A percentile compares a stretch with the other conserved stretches of the same genome.
Evolutionary conservation across 2,329 filamentous ascomycete genomes (phyloP).

Genomic region (Cladosporium sp.): DNA sequence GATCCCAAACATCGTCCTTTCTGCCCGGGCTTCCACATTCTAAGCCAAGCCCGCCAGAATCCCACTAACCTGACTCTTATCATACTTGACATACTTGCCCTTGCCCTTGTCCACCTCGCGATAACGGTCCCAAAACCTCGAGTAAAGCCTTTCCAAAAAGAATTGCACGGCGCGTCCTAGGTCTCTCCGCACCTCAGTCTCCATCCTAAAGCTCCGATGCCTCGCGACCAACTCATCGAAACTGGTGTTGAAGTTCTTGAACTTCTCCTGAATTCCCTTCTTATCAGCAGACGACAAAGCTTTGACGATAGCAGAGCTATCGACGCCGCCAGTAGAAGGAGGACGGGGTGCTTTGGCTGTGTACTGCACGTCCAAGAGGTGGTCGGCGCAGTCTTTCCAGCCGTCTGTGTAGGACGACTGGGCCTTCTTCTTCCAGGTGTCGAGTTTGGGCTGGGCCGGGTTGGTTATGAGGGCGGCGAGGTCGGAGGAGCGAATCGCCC

Average conservation of each 20-base stretch:
- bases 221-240: constrained; percentile 85
- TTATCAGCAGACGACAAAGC: constrained; percentile 83
- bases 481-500: constrained; percentile 77
- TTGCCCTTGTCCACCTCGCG: constrained; percentile 97
- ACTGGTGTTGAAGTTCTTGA: constrained; percentile 79
- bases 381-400: constrained; percentile 81
- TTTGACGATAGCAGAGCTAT: constrained; percentile 81
- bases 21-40: neutral
- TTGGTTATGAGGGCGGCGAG: constrained; percentile 61
- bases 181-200: constrained; percentile 77
- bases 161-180: constrained; percentile 81
- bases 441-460: constrained; percentile 53
- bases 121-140: constrained; percentile 93
- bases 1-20: neutral
- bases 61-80: constrained; percentile 74
- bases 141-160: constrained; percentile 91
- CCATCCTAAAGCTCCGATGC: constrained; percentile 84
- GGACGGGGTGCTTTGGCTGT: constrained; percentile 73
- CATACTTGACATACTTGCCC: constrained; percentile 97
- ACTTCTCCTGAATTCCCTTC: constrained; percentile 94
- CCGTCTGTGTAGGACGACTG: constrained; percentile 76
- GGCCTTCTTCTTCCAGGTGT: constrained; percentile 83
- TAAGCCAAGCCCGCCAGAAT: constrained; percentile 39
- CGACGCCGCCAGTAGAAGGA: constrained; percentile 63
- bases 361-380: constrained; percentile 87